Percentiles rank a stretch among this genome's conserved stretches.
Evolutionary conservation across 2,329 filamentous ascomycete species (phyloP).

Genomic region (Whalleya microplaca): DNA sequence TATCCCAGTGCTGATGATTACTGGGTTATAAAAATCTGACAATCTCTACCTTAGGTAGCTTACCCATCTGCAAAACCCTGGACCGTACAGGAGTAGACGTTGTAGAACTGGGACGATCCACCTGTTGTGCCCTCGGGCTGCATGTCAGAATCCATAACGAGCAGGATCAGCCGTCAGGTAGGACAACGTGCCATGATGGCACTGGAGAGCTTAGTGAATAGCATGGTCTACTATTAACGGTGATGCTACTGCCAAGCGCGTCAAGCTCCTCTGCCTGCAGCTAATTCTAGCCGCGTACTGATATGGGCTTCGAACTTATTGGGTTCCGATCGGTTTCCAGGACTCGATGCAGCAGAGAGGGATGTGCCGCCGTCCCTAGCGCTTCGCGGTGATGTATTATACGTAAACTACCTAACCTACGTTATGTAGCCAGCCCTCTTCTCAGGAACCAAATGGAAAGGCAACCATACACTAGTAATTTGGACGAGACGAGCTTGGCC

Average conservation of each 20-base stretch:
- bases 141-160: constrained; percentile 27
- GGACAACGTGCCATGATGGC: constrained; percentile 31
- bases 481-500: constrained; percentile 11
- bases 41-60: constrained; percentile 4
- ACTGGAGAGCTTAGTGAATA: constrained; percentile 28
- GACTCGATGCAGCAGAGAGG: constrained; percentile 19
- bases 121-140: constrained; percentile 19
- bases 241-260: constrained; percentile 20
- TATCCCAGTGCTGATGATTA: constrained; percentile 1
- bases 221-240: constrained; percentile 20
- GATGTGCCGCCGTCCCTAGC: constrained; percentile 20
- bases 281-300: constrained; percentile 5
- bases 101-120: constrained; percentile 28
- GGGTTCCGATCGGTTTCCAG: constrained; percentile 9
- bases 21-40: constrained; percentile 2
- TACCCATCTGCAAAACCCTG: constrained; percentile 19
- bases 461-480: constrained; percentile 14
- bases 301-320: constrained; percentile 1
- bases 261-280: constrained; percentile 19
- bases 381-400: constrained; percentile 13
- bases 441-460: constrained; percentile 24
- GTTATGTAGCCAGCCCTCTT: constrained; percentile 11
- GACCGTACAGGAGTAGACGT: constrained; percentile 20
- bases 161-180: constrained; percentile 30
- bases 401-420: not conserved